phyloP scores from a whole-genome alignment of 2,329 filamentous ascomycete species.

The Ophiostoma novo-ulmi region DNA sequence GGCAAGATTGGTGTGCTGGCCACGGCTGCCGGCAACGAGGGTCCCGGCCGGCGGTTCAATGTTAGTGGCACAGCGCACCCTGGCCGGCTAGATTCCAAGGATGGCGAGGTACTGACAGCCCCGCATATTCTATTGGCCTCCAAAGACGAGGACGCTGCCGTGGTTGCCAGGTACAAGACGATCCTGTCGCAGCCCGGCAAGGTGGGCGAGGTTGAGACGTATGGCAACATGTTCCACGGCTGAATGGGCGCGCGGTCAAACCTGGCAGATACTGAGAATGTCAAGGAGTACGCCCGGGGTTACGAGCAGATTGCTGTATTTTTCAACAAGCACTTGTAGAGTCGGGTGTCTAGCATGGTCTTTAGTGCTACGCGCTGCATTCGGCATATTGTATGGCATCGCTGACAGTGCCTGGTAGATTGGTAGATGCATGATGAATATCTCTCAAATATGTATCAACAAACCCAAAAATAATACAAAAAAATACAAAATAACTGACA shows the following conservation, averaged over 20 bases:
- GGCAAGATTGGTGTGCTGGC: conserved; percentile 41
- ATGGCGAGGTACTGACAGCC: conserved; percentile 42
- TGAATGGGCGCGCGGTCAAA: conserved; percentile 54
- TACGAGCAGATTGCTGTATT: conserved; percentile 44
- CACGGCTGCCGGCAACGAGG: conserved; percentile 36
- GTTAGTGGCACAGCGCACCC: conserved; percentile 35
- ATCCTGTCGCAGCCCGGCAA: conserved; percentile 40
- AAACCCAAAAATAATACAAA: not conserved
- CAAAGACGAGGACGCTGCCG: conserved; percentile 43
- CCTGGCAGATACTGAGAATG: conserved; percentile 41
- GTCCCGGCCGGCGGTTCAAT: conserved; percentile 36
- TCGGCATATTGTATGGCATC: too few relatives aligned
- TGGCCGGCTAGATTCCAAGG: conserved; percentile 35
- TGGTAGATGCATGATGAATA: too few relatives aligned
- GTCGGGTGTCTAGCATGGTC: not conserved
- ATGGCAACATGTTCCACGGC: conserved; percentile 49
- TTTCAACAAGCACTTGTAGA: conserved; percentile 40
- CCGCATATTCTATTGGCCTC: conserved; percentile 49
- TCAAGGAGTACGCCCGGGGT: conserved; percentile 46
- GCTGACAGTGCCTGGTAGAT: too few relatives aligned
- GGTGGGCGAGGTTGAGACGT: conserved; percentile 45
- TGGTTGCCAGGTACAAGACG: conserved; percentile 41
- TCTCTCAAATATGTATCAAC: too few relatives aligned
- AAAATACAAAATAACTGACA: not conserved
- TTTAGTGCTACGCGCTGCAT: too few relatives aligned